Conservation (phyloP, 1,139 yeast genomes). For the Diutina pseudorugosa region DNA sequence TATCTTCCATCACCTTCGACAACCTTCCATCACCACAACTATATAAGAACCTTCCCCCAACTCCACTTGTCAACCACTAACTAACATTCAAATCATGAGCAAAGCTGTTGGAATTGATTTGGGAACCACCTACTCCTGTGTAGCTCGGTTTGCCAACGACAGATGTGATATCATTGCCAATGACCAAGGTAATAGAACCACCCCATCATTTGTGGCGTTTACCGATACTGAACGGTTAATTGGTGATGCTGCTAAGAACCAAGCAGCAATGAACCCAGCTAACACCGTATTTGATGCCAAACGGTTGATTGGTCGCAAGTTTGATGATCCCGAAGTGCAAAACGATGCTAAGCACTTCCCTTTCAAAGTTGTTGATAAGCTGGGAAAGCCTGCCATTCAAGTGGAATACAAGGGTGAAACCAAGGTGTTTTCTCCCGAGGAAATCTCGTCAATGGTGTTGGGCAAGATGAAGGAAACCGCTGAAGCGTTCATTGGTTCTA, state of each 20-base stretch:
- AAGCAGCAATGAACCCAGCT: constrained; percentile 69
- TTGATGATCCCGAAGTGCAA: constrained; percentile 64
- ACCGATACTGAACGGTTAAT: constrained; percentile 78
- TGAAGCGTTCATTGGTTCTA: constrained; percentile 80
- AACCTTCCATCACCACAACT: too few relatives aligned
- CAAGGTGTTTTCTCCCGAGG: constrained; percentile 76
- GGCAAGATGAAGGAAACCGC: constrained; percentile 90
- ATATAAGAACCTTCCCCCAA: too few relatives aligned
- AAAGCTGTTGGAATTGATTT: constrained; percentile 3
- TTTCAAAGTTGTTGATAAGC: constrained; percentile 51
- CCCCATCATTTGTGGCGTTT: constrained; percentile 85
- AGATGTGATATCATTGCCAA: constrained; percentile 69
- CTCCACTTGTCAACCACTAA: too few relatives aligned
- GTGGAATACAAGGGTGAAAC: constrained; percentile 53
- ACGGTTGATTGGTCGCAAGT: constrained; percentile 76
- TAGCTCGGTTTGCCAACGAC: constrained; percentile 86
- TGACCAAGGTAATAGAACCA: constrained; percentile 92
- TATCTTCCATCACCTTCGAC: too few relatives aligned
- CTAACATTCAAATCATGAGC: neutral
- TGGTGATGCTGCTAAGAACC: constrained; percentile 93
- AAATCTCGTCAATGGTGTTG: constrained; percentile 83
- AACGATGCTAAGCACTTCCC: constrained; percentile 78
- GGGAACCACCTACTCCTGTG: constrained; percentile 16
- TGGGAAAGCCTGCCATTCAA: constrained; percentile 71
- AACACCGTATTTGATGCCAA: constrained; percentile 81